These are phyloP conservation scores for Calycina herbarum DNA, from an alignment of 2,329 filamentous ascomycete genomes.

Conservation along the genomic window DNA sequence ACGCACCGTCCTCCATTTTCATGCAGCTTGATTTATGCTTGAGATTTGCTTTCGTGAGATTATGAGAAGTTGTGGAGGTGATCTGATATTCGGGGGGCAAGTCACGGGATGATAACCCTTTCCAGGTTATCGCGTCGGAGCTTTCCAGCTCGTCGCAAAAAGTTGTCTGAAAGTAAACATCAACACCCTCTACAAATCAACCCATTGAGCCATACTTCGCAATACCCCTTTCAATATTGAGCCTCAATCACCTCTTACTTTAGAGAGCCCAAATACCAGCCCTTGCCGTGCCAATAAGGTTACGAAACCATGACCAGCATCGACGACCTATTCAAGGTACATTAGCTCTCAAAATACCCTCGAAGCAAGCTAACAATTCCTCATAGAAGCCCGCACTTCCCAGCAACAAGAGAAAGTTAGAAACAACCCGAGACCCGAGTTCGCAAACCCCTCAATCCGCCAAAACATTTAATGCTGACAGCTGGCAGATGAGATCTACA, in stretches of 20 bases:
- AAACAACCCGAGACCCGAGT: conserved; percentile 63
- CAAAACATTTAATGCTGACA: conserved; percentile 16
- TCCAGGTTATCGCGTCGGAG: background rate
- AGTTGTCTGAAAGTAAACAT: conserved; percentile 4
- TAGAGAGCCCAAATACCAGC: background rate
- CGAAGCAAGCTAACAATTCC: conserved; percentile 12
- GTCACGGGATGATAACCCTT: background rate
- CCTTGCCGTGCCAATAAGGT: background rate
- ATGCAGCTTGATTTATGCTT: background rate
- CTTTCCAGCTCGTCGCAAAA: background rate
- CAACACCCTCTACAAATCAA: background rate
- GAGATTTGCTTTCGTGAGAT: background rate
- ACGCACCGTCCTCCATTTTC: conserved; percentile 18
- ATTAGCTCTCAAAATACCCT: background rate
- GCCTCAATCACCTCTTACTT: background rate
- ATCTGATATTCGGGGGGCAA: background rate
- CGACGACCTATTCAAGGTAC: conserved; percentile 36
- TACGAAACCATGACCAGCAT: conserved; percentile 30
- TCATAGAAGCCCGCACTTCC: conserved; percentile 38
- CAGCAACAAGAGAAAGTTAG: conserved; percentile 62
- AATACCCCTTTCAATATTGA: background rate
- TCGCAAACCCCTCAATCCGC: conserved; percentile 33
- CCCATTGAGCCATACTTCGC: background rate
- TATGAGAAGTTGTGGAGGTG: background rate
- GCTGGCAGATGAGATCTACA: conserved; percentile 59